phyloP scores from a whole-genome alignment of 2,329 filamentous ascomycete genomes.

The Arthrinium phaeospermum region DNA sequence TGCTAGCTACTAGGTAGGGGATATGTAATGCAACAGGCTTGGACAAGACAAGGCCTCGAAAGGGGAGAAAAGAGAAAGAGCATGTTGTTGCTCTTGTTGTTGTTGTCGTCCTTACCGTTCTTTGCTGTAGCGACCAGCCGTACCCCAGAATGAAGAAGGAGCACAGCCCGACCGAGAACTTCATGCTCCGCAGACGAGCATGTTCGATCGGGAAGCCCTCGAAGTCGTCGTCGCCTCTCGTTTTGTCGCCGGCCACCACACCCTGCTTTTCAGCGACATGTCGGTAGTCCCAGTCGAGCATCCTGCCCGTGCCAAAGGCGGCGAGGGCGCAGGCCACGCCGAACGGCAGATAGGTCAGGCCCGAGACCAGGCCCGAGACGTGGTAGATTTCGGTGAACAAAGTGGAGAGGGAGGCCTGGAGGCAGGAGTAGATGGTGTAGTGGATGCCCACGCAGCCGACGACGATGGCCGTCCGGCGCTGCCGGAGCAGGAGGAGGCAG shows the following conservation, averaged over 20 bases:
- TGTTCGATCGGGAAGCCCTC: constrained; percentile 24
- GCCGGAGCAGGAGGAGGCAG: constrained; percentile 15
- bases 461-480: constrained; percentile 16
- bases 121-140: constrained; percentile 23
- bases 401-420: constrained; percentile 25
- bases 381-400: constrained; percentile 23
- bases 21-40: neutral
- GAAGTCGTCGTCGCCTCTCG: constrained; percentile 9
- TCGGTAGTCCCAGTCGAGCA: constrained; percentile 24
- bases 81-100: too few relatives aligned
- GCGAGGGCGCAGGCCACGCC: constrained; percentile 23
- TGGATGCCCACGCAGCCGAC: constrained; percentile 19
- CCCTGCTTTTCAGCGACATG: neutral
- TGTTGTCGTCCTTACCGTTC: constrained; percentile 10
- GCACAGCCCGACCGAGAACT: constrained; percentile 19
- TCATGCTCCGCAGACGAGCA: constrained; percentile 21
- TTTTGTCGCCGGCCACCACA: neutral
- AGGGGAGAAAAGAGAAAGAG: neutral
- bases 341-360: constrained; percentile 26
- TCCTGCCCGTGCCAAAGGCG: constrained; percentile 21
- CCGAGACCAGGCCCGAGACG: constrained; percentile 22
- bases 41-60: too few relatives aligned
- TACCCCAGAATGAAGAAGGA: constrained; percentile 23
- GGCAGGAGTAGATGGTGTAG: constrained; percentile 26
- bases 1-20: too few relatives aligned